phyloP scores from a whole-genome alignment of 2,329 filamentous ascomycete genomes.

The Ceratocystiopsis sp. region DNA sequence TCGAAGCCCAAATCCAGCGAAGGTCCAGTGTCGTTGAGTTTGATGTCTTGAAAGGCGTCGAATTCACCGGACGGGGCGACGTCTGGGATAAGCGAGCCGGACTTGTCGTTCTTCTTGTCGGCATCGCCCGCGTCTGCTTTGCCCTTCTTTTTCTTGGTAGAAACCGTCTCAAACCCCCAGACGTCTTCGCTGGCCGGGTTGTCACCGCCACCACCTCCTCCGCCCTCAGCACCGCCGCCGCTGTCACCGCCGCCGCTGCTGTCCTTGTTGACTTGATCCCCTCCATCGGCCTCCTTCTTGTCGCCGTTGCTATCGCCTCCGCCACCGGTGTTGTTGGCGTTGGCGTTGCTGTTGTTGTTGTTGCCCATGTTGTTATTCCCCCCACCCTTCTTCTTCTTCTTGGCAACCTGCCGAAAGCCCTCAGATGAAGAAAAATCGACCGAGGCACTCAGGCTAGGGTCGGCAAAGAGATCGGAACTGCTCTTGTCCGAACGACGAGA shows the following conservation, averaged over 20 bases:
- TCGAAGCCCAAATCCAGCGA: constrained; percentile 28
- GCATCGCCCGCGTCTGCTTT: constrained; percentile 24
- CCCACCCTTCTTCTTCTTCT: constrained; percentile 34
- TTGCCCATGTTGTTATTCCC: constrained; percentile 27
- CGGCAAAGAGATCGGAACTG: constrained; percentile 8
- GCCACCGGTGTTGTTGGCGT: constrained; percentile 12
- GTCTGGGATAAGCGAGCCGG: constrained; percentile 1
- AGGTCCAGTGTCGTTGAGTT: constrained; percentile 40
- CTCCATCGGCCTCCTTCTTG: constrained; percentile 15
- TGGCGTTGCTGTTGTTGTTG: constrained; percentile 20
- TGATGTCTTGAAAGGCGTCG: constrained; percentile 52
- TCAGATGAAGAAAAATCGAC: constrained; percentile 42
- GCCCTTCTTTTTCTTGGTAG: constrained; percentile 39
- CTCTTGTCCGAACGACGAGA: no score
- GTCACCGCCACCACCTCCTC: constrained; percentile 10
- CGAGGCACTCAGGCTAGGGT: constrained; percentile 26
- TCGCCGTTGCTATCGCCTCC: constrained; percentile 19
- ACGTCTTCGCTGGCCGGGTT: constrained; percentile 19
- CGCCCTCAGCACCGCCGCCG: constrained; percentile 7
- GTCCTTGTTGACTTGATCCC: constrained; percentile 6
- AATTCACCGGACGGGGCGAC: constrained; percentile 19
- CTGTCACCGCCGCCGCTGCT: constrained; percentile 17
- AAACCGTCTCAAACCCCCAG: constrained; percentile 29
- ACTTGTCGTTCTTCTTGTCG: constrained; percentile 9
- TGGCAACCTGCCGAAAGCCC: constrained; percentile 37